These are phyloP conservation scores for Arctium minus DNA, from an alignment of 129 eudicot genomes.

Conservation along the genomic window DNA sequence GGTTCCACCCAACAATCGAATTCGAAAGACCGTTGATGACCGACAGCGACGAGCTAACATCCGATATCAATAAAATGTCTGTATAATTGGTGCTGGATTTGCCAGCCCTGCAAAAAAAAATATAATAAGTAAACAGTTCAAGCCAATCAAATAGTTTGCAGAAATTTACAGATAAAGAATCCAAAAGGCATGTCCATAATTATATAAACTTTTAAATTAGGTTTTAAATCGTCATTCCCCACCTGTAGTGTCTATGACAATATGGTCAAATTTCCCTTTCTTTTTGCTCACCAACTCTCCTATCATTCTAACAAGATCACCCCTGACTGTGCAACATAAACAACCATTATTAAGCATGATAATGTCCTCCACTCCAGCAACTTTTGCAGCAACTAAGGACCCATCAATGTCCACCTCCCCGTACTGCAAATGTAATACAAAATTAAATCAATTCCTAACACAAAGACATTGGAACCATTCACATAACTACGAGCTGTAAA, in stretches of 20 bases:
- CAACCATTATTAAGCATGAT: conserved; percentile 97
- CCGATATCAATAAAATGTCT: conserved; percentile 79
- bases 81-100: conserved; percentile 97
- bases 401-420: conserved; percentile 41
- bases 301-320: conserved; percentile 97
- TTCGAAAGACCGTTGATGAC: conserved; percentile 43
- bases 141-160: neutral
- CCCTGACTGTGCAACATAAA: conserved; percentile 95
- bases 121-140: neutral
- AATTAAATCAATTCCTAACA: neutral
- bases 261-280: conserved; percentile 95
- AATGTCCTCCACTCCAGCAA: conserved; percentile 90
- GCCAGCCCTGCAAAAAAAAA: conserved; percentile 64
- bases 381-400: conserved; percentile 92
- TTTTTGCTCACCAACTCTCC: conserved; percentile 69
- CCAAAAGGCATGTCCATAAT: neutral
- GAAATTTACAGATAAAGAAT: neutral
- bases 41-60: conserved; percentile 46
- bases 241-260: conserved; percentile 98
- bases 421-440: no score
- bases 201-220: neutral
- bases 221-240: neutral
- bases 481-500: neutral
- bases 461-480: neutral
- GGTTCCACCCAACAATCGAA: conserved; percentile 55